phyloP scores from a whole-genome alignment of 306 rosid genomes.

The Quercus wislizeni region DNA sequence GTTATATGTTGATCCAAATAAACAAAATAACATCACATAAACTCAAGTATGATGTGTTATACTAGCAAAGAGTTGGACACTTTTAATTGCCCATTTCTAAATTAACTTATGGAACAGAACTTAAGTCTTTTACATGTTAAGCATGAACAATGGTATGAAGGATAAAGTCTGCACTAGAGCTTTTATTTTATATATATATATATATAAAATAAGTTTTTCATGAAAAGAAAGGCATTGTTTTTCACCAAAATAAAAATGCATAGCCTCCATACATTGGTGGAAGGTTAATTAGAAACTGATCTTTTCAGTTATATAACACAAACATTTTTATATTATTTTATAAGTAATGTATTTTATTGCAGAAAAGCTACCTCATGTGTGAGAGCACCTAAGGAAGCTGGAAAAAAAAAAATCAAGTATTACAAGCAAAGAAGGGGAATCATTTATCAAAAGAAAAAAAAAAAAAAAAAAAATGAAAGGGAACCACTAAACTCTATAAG shows the following conservation, averaged over 20 bases:
- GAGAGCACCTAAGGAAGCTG: too few species aligned
- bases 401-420: too few species aligned
- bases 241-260: not conserved
- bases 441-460: too few species aligned
- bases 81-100: not conserved
- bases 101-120: not conserved
- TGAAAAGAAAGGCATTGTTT: too few species aligned
- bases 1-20: not conserved
- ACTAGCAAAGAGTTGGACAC: not conserved
- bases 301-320: not conserved
- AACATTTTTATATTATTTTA: too few species aligned
- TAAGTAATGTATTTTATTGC: too few species aligned
- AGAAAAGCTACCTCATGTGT: too few species aligned
- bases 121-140: not conserved
- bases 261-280: not conserved
- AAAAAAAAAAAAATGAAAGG: too few species aligned
- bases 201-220: too few species aligned
- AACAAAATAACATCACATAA: not conserved
- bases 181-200: not conserved
- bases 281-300: constrained; percentile 22
- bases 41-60: not conserved
- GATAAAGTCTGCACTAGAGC: not conserved
- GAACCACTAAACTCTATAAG: too few species aligned
- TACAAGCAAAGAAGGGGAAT: too few species aligned
- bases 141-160: not conserved